Base-by-base conservation (phyloP, 208 protist species). In the Leishmania major region DNA sequence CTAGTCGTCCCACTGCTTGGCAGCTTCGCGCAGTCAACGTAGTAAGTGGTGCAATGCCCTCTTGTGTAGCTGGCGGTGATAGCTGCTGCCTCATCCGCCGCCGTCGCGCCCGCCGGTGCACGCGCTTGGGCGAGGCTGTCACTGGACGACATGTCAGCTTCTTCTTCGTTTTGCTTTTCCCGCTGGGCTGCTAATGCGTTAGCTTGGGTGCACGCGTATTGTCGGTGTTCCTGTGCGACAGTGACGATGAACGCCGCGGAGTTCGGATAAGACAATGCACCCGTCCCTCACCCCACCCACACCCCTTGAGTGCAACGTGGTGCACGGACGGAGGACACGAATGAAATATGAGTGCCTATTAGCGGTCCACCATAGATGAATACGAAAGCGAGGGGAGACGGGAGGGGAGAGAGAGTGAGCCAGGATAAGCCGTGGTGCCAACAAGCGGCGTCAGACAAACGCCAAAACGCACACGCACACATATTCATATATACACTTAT, bases 21-120 rank as follows among this genome's bases (percentile, higher is more conserved):
- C 0, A 94, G 78, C 8, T 59, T 75, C 47, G 79, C 59, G 79
- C 87, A 87, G 57, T 91, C 83, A 4, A 85, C 88, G 85, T 92
- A 94, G 71, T 92, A 92, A 2, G 82, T 86, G 7, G 83, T 86
- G 40, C 28, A 77, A 35, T n/a, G 78, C 7, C 83, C 83, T 19
- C 64, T 53, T 8, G 62, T 66, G 55, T 86, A 86, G 4, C 83
- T 69, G 2, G 83, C 83, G 5, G 83, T 8, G 51, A 86, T 86
- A 22, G 83, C 83, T 7, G 73, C 78, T 37, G 78, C 78, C 28
- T 86, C 83, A 19, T 83, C 83, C 28, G 31, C n/a, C n/a, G 73
- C 47, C 73, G 40, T 55, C 7, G 73, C 31, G 57, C 28, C 40
- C 53, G 75, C 53, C 40, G n/a, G n/a, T 40, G 75, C 22, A 43